phyloP scores from a whole-genome alignment of 768 basidiomycete species.

The Dictyophora rubrovolvata region DNA sequence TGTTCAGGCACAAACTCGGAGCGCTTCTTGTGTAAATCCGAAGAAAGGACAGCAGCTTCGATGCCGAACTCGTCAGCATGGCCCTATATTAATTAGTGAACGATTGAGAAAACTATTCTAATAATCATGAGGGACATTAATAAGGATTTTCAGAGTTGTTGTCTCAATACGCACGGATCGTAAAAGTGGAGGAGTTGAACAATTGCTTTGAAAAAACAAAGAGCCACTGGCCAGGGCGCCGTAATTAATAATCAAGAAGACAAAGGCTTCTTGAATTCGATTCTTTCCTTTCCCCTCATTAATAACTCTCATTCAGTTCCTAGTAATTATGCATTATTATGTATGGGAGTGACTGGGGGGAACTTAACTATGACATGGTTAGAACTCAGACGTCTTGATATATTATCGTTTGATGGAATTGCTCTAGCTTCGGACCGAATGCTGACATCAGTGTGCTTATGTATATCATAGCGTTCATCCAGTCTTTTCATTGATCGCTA shows the following conservation, averaged over 20 bases:
- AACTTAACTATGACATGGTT: neutral
- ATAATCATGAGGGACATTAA: neutral
- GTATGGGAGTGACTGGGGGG: neutral
- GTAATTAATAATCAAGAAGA: neutral
- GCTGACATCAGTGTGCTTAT: neutral
- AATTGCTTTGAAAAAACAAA: too few species aligned
- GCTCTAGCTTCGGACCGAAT: neutral
- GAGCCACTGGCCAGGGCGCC: too few species aligned
- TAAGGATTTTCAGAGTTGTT: too few species aligned
- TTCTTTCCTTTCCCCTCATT: neutral
- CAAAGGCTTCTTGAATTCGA: neutral
- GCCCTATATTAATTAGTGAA: too few species aligned
- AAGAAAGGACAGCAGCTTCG: neutral
- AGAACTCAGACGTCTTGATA: neutral
- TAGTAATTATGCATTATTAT: neutral
- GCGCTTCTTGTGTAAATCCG: neutral
- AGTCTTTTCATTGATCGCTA: too few species aligned
- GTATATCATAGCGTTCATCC: too few species aligned
- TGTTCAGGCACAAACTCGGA: neutral
- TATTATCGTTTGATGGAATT: neutral
- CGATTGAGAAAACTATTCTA: neutral
- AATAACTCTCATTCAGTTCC: neutral
- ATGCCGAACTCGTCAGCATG: too few species aligned
- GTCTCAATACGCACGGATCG: too few species aligned
- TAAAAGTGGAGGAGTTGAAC: neutral